Conservation (phyloP, 2,329 filamentous ascomycete species). For the Penicillium sp. region DNA sequence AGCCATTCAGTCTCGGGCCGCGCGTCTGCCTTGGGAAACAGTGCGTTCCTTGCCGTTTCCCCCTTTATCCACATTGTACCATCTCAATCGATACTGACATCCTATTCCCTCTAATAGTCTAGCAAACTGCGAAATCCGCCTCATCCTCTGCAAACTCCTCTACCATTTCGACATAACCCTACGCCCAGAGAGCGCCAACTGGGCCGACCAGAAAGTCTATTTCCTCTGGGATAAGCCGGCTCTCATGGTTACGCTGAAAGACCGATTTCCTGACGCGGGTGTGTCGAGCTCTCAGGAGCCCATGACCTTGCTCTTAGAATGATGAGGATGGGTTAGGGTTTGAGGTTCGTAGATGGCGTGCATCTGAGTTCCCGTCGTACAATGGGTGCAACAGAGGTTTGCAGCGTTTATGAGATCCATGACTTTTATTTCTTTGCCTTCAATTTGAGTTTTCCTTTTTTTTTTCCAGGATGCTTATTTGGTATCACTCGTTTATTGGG, state of each 20-base stretch:
- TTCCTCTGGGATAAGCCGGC: conserved; percentile 30
- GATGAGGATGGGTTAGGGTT: not conserved
- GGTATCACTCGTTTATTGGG: not conserved
- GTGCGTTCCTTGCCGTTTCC: conserved; percentile 9
- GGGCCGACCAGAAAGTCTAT: conserved; percentile 24
- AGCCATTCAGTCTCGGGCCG: conserved; percentile 39
- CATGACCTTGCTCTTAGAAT: not conserved
- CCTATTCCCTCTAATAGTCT: conserved; percentile 8
- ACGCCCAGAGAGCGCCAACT: conserved; percentile 14
- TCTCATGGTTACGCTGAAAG: conserved; percentile 18
- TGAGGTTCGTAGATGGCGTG: not conserved
- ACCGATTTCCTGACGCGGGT: conserved; percentile 1
- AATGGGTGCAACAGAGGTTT: not conserved
- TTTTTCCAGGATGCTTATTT: not conserved
- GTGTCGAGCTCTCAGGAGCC: not conserved
- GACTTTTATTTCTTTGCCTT: not conserved
- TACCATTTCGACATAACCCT: conserved; percentile 27
- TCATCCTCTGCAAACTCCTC: conserved; percentile 28
- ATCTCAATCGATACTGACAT: not conserved
- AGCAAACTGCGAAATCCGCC: conserved; percentile 27
- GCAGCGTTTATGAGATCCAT: not conserved
- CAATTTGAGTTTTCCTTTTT: no score
- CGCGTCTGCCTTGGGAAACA: conserved; percentile 37
- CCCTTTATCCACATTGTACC: not conserved
- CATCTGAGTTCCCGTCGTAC: not conserved